These are phyloP conservation scores for Globisporangium splendens DNA, from an alignment of 352 stramenopile species.

Conservation along the genomic window DNA sequence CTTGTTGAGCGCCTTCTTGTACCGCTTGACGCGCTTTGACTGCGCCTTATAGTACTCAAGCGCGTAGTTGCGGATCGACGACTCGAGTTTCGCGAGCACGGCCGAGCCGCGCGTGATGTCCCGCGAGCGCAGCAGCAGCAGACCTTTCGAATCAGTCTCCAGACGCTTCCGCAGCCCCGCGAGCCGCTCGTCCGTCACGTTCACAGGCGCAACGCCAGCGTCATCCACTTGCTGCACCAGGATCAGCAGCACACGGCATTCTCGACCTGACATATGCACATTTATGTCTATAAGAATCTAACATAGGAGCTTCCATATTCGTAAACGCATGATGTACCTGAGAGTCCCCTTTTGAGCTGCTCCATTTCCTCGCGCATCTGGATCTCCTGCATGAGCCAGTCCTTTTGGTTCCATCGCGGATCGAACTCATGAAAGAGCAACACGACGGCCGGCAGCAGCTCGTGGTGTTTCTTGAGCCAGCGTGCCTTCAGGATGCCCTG, in stretches of 20 bases:
- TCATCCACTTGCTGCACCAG: conserved; percentile 83
- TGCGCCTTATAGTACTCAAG: conserved; percentile 89
- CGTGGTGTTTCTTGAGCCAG: conserved; percentile 88
- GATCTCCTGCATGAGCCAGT: conserved; percentile 71
- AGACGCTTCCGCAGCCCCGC: conserved; percentile 58
- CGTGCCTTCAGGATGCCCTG: conserved; percentile 73
- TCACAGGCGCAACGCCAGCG: conserved; percentile 45
- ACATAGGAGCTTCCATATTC: too few species aligned
- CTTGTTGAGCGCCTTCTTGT: conserved; percentile 79
- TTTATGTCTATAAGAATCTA: background rate
- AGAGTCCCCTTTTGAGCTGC: conserved; percentile 55
- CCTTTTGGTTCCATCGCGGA: conserved; percentile 58
- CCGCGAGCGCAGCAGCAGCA: conserved; percentile 61
- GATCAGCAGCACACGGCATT: conserved; percentile 77
- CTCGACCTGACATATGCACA: conserved; percentile 28
- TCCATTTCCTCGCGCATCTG: conserved; percentile 74
- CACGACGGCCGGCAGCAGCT: conserved; percentile 71
- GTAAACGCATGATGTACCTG: conserved; percentile 14
- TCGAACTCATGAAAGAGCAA: conserved; percentile 86
- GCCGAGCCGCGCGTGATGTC: conserved; percentile 59
- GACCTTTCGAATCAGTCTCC: conserved; percentile 69
- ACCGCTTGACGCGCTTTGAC: conserved; percentile 84
- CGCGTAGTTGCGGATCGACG: conserved; percentile 64
- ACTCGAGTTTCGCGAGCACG: conserved; percentile 73
- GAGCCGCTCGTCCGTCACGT: conserved; percentile 74